Evolutionary conservation across 1,139 yeast species (phyloP).

Genomic region (Suhomyces ambrosiae): DNA sequence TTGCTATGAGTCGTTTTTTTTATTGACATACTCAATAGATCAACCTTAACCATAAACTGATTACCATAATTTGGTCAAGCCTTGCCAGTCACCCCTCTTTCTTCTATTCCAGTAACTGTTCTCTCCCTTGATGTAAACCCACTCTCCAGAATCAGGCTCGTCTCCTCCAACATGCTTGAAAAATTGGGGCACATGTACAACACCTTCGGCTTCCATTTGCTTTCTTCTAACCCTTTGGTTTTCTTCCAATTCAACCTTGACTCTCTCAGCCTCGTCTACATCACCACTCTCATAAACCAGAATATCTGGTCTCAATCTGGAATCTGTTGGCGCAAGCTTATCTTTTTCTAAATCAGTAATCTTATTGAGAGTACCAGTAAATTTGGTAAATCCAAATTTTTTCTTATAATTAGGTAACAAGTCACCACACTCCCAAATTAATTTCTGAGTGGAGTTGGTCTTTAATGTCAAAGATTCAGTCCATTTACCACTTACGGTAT

Average conservation of each 20-base stretch:
- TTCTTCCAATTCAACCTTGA: constrained; percentile 73
- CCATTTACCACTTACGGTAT: constrained; percentile 73
- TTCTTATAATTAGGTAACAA: constrained; percentile 59
- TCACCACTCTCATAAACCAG: constrained; percentile 69
- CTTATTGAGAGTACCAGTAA: constrained; percentile 79
- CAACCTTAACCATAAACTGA: too few species aligned
- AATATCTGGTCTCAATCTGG: constrained; percentile 87
- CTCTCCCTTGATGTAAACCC: constrained; percentile 63
- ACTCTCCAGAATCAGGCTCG: constrained; percentile 50
- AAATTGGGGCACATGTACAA: constrained; percentile 58
- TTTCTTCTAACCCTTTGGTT: constrained; percentile 77
- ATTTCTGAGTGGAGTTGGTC: constrained; percentile 42
- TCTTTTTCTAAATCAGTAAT: constrained; percentile 70
- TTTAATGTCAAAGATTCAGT: constrained; percentile 58
- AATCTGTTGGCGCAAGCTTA: constrained; percentile 78
- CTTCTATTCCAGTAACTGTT: constrained; percentile 83
- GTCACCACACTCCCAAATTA: constrained; percentile 68
- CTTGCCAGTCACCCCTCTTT: constrained; percentile 60
- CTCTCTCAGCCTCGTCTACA: constrained; percentile 66
- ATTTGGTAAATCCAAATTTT: constrained; percentile 84
- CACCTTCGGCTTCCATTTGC: constrained; percentile 49
- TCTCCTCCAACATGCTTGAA: constrained; percentile 53
- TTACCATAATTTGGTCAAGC: constrained; percentile 55
- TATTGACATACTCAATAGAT: too few species aligned
- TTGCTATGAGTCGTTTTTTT: not conserved